Evolutionary conservation across 2,329 filamentous ascomycete species (phyloP), one percentile per base, ranked within the genome.

Genomic region (Sporothrix pseudoabietina): DNA sequence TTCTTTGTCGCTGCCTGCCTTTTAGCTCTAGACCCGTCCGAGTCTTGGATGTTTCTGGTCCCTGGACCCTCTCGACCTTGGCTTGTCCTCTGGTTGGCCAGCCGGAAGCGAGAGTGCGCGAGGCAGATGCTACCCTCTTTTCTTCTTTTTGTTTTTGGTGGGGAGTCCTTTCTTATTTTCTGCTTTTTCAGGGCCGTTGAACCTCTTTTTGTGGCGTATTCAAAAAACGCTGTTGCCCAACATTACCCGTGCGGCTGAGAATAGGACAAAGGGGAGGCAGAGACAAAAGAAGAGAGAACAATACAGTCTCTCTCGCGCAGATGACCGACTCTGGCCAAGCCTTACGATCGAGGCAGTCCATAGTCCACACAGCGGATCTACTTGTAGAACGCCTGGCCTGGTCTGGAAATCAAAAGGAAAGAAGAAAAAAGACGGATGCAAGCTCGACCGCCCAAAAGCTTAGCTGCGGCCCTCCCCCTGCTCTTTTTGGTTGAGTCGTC

Each of bases 21-120:
- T 52, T 44, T 49, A 26, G 63, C 4, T 68, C 65, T 68, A 68
- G 65, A 52, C 26, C 44, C 16, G 39, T 68, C 52, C 26, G 9
- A 30, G 4, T 65, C 10, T 65, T 44, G 39, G 14, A n/a, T 7
- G 5, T 22, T 16, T 10, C 6, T 52, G 49, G 49, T 22, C 49
- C 49, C 16, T 68, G n/a, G 16, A 16, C 55, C 39, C 30, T 57
- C 14, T 65, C 35, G 16, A 12, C 19, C 10, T 47, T 70, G 52
- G 68, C 68, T 41, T 16, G 19, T 9, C 3, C 52, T 44, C 52
- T 57, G 68, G 49, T 70, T 70, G 68, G 68, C 35, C 52, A 57
- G 52, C n/a, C 66, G 19, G 32, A 70, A 70, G 68, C 68, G 68
- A 70, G 68, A 57, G 52, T 52, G 65, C 41, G 61, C 35, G 61